Percentiles rank a stretch among this genome's conserved stretches.
These are phyloP conservation scores for Cryphonectria radicalis DNA, from an alignment of 2,329 filamentous ascomycete genomes.

Conservation along the genomic window DNA sequence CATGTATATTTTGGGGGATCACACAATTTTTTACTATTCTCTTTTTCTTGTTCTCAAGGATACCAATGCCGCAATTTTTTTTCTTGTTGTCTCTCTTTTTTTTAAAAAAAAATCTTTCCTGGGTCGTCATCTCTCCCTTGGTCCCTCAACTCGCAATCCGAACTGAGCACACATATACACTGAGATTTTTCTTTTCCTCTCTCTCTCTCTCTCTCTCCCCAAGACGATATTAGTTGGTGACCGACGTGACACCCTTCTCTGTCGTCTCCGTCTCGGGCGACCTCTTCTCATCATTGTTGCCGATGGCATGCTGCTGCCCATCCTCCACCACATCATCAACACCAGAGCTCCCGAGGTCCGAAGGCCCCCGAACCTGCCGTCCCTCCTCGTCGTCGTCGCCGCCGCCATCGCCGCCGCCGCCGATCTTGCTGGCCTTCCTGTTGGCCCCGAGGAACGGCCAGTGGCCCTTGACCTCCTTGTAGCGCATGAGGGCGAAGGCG, in stretches of 20 bases:
- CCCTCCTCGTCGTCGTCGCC: background rate
- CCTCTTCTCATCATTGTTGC: background rate
- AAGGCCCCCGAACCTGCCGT: background rate
- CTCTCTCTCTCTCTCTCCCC: background rate
- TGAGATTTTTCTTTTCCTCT: background rate
- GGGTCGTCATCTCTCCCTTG: background rate
- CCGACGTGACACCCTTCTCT: background rate
- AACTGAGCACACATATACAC: background rate
- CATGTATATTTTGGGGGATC: background rate
- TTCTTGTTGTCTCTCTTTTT: background rate
- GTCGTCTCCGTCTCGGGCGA: background rate
- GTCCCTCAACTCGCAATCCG: background rate
- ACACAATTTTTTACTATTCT: background rate
- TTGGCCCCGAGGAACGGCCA: slow-evolving; percentile 27
- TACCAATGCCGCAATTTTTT: slow-evolving; percentile 24
- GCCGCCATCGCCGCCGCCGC: too few relatives aligned
- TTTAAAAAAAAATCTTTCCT: too few relatives aligned
- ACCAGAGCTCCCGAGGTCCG: background rate
- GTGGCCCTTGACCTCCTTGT: slow-evolving; percentile 48
- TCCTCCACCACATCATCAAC: background rate
- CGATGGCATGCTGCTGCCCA: too few relatives aligned
- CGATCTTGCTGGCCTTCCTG: background rate
- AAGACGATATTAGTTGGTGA: background rate
- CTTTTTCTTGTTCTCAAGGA: slow-evolving; percentile 16
- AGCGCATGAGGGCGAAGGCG: slow-evolving; percentile 58